Percentiles rank a stretch among this genome's conserved stretches.
Evolutionary conservation across 208 protist genomes (phyloP).

Genomic region (Acanthamoeba royreba): DNA sequence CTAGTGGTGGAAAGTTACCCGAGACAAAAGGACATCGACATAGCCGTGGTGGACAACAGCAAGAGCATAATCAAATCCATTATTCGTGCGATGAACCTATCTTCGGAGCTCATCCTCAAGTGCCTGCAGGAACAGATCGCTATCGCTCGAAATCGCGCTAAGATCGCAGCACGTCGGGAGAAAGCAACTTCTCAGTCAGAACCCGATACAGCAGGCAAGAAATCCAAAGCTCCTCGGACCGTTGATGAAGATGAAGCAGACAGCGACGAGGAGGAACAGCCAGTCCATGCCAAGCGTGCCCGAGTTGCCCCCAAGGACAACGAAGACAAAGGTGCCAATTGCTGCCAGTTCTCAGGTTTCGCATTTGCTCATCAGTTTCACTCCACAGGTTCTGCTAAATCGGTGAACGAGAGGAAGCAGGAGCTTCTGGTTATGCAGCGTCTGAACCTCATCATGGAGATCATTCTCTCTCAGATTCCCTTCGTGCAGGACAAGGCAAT

Average conservation of each 20-base stretch:
- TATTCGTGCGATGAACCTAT: background rate
- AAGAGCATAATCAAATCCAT: conserved; percentile 39
- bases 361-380: too few species aligned
- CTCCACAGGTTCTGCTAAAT: background rate
- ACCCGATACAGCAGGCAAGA: background rate
- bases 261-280: background rate
- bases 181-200: too few species aligned
- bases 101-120: background rate
- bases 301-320: background rate
- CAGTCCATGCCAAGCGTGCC: background rate
- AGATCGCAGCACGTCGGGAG: background rate
- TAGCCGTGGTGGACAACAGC: background rate
- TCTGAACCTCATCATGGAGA: conserved; percentile 13
- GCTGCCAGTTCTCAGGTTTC: background rate
- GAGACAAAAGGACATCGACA: background rate
- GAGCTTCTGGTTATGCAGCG: background rate
- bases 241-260: background rate
- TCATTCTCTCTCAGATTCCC: background rate
- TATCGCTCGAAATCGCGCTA: background rate
- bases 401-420: background rate
- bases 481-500: background rate
- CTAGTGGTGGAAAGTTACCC: background rate
- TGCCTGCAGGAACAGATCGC: background rate
- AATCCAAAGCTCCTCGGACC: background rate
- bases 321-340: background rate